These are phyloP conservation scores for Thuidium tamariscinum DNA, from an alignment of 225 moss, liverwort and hornwort genomes.

Conservation along the genomic window DNA sequence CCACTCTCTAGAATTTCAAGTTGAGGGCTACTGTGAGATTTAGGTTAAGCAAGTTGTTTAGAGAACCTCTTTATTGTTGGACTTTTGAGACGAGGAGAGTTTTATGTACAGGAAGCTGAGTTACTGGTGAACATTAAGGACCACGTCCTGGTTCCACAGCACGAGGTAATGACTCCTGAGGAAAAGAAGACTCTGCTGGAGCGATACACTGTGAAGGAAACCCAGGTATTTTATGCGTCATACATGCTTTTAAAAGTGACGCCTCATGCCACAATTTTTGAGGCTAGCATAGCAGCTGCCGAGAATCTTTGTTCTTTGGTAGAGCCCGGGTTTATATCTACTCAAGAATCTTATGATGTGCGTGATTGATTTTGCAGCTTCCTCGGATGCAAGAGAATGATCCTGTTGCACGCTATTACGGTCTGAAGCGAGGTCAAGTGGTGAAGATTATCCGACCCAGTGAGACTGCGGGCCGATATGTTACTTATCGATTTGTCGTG, in stretches of 20 bases:
- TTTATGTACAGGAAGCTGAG: constrained; percentile 47
- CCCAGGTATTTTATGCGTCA: constrained; percentile 28
- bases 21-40: neutral
- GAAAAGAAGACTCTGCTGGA: constrained; percentile 58
- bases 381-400: constrained; percentile 98
- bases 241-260: neutral
- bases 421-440: constrained; percentile 90
- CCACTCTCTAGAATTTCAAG: neutral
- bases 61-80: neutral
- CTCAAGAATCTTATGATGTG: neutral
- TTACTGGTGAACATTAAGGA: constrained; percentile 69
- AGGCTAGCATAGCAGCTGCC: neutral
- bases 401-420: constrained; percentile 91
- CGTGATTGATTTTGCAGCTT: constrained; percentile 36
- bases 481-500: constrained; percentile 91
- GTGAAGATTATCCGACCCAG: constrained; percentile 96
- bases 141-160: constrained; percentile 56
- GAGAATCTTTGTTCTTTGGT: neutral
- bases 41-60: neutral
- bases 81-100: neutral
- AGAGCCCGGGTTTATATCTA: neutral
- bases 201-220: constrained; percentile 51
- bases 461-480: constrained; percentile 95
- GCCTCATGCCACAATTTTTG: neutral
- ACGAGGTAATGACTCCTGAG: constrained; percentile 49